Evolutionary conservation across 495 filamentous ascomycete genomes (phyloP).

Genomic region (Immersiella caudata): DNA sequence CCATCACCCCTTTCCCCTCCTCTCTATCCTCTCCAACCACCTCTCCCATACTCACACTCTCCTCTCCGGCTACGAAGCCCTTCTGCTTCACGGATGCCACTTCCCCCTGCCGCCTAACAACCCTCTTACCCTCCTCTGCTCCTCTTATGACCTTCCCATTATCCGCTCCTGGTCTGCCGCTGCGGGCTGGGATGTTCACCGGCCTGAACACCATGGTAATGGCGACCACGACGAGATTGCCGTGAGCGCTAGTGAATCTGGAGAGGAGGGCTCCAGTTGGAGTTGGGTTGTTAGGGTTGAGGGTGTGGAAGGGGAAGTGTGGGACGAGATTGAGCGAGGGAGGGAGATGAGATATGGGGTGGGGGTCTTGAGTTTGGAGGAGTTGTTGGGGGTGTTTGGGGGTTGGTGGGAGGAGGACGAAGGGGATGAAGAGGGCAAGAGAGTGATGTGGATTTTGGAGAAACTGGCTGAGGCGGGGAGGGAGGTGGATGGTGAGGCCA

Average conservation of each 20-base stretch:
- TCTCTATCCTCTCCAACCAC: neutral
- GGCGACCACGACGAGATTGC: neutral
- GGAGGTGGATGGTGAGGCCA: slow-evolving; percentile 3
- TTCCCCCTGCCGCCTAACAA: neutral
- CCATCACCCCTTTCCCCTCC: slow-evolving; percentile 1
- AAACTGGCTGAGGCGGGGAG: neutral
- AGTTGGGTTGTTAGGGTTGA: neutral
- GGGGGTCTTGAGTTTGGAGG: neutral
- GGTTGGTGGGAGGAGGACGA: neutral
- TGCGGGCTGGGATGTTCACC: neutral
- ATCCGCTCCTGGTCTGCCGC: slow-evolving; percentile 6
- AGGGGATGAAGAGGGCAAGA: neutral
- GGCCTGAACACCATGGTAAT: neutral
- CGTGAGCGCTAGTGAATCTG: neutral
- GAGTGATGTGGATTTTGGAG: slow-evolving; percentile 3
- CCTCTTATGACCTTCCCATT: slow-evolving; percentile 2
- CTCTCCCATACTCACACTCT: slow-evolving; percentile 10
- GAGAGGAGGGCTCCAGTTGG: neutral
- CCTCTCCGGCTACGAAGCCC: neutral
- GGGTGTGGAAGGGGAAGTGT: neutral
- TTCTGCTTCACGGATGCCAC: neutral
- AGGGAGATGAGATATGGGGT: neutral
- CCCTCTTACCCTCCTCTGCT: slow-evolving; percentile 4
- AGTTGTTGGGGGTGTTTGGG: neutral
- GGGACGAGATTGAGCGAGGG: neutral